Percentiles rank a stretch among this genome's conserved stretches.
Conservation (phyloP, 2,329 filamentous ascomycete species). For the Tolypocladium capitatum region DNA sequence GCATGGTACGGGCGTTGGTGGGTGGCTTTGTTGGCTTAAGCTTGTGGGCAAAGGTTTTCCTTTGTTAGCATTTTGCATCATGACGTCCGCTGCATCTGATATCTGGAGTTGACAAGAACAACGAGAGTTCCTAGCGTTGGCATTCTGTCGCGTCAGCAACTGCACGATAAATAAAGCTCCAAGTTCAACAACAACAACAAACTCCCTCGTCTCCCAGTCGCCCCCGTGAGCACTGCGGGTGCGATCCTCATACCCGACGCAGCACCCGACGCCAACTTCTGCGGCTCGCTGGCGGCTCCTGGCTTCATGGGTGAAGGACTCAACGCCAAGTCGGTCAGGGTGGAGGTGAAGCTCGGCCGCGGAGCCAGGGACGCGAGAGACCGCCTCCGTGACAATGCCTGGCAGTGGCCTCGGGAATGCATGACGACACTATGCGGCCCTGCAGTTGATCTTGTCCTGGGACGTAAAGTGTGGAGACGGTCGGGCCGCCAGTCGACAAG, state of each 20-base stretch:
- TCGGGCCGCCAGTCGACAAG: neutral
- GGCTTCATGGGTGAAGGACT: neutral
- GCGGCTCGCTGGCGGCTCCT: neutral
- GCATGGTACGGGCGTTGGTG: neutral
- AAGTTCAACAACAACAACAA: accelerated
- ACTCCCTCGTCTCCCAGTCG: no score
- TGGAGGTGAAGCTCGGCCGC: neutral
- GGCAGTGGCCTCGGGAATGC: neutral
- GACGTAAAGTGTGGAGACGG: neutral
- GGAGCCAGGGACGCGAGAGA: neutral
- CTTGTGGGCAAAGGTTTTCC: neutral
- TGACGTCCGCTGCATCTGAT: neutral
- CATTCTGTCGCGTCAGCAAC: neutral
- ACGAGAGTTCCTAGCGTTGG: neutral
- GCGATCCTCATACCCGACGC: neutral
- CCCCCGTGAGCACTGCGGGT: neutral
- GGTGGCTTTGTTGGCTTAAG: neutral
- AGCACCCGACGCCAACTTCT: neutral
- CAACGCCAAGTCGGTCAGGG: neutral
- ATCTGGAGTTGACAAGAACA: no score
- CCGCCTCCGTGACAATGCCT: neutral
- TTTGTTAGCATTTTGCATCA: neutral
- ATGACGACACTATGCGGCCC: no score
- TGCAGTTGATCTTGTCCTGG: neutral
- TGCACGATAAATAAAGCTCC: neutral